phyloP scores from a whole-genome alignment of 1,284 basidiomycete species.

The Fomitopsis palustris region DNA sequence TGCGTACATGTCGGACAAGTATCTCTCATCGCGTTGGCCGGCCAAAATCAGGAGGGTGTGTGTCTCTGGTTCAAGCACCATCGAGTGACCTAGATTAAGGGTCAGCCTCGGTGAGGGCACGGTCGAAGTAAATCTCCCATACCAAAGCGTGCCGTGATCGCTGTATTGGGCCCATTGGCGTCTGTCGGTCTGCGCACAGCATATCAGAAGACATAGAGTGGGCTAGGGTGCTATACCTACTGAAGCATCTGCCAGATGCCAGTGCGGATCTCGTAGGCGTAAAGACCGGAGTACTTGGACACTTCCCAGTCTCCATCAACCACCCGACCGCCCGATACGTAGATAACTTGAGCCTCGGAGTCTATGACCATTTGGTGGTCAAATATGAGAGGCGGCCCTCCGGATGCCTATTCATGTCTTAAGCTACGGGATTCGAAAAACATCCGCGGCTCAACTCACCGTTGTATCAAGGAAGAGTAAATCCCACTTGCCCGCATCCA shows the following conservation, averaged over 20 bases:
- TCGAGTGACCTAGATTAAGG: constrained; percentile 61
- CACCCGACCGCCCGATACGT: constrained; percentile 76
- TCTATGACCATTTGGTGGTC: constrained; percentile 85
- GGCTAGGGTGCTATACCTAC: constrained; percentile 36
- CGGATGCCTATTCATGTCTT: constrained; percentile 40
- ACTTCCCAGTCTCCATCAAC: constrained; percentile 59
- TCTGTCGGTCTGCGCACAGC: constrained; percentile 14
- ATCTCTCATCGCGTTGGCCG: constrained; percentile 62
- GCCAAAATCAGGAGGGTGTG: constrained; percentile 67
- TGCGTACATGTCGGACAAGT: constrained; percentile 71
- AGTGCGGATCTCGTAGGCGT: constrained; percentile 59
- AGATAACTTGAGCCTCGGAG: constrained; percentile 65
- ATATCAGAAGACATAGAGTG: neutral
- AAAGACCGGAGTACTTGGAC: constrained; percentile 65
- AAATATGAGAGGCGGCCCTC: constrained; percentile 73
- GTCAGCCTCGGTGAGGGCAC: neutral
- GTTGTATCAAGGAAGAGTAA: constrained; percentile 58
- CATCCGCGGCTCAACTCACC: constrained; percentile 36
- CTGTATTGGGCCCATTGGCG: constrained; percentile 12
- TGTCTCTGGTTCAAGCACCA: constrained; percentile 62
- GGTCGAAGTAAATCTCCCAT: constrained; percentile 4
- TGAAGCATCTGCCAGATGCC: constrained; percentile 64
- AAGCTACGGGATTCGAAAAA: neutral
- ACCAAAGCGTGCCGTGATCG: constrained; percentile 62
- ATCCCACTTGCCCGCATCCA: constrained; percentile 64